These are phyloP conservation scores for Viola pubescens DNA, from an alignment of 441 rosid genomes.

Conservation along the genomic window DNA sequence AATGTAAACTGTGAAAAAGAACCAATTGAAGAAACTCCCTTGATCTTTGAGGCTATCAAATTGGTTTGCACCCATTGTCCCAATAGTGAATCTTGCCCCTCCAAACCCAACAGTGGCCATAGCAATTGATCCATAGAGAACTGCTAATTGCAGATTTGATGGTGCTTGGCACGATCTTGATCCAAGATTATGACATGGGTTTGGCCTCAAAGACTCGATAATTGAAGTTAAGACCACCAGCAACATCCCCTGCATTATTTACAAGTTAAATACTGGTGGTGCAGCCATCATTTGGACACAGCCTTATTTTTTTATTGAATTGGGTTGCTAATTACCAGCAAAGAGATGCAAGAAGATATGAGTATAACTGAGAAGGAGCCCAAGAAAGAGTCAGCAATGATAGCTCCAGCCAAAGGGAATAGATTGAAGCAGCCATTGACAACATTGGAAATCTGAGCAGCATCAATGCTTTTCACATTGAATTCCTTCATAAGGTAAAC, in stretches of 20 bases:
- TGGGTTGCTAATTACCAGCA: constrained; percentile 16
- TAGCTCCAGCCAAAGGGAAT: constrained; percentile 24
- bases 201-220: constrained; percentile 30
- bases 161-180: constrained; percentile 31
- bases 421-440: constrained; percentile 16
- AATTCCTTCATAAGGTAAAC: constrained; percentile 38
- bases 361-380: constrained; percentile 20
- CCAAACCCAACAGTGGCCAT: constrained; percentile 29
- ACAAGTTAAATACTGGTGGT: neutral
- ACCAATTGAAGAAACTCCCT: constrained; percentile 47
- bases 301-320: neutral
- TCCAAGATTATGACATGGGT: constrained; percentile 20
- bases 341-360: constrained; percentile 17
- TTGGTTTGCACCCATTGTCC: constrained; percentile 47
- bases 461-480: constrained; percentile 28
- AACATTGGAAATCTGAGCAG: constrained; percentile 24
- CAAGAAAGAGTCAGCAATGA: constrained; percentile 30
- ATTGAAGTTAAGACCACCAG: constrained; percentile 31
- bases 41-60: constrained; percentile 29
- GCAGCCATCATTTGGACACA: too few species aligned
- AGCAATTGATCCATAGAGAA: constrained; percentile 33
- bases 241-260: constrained; percentile 27
- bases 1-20: constrained; percentile 19
- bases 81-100: constrained; percentile 28
- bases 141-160: constrained; percentile 27